Percentiles rank a stretch among this genome's conserved stretches.
Conservation (phyloP, 768 basidiomycete genomes). For the Auricularia cornea region DNA sequence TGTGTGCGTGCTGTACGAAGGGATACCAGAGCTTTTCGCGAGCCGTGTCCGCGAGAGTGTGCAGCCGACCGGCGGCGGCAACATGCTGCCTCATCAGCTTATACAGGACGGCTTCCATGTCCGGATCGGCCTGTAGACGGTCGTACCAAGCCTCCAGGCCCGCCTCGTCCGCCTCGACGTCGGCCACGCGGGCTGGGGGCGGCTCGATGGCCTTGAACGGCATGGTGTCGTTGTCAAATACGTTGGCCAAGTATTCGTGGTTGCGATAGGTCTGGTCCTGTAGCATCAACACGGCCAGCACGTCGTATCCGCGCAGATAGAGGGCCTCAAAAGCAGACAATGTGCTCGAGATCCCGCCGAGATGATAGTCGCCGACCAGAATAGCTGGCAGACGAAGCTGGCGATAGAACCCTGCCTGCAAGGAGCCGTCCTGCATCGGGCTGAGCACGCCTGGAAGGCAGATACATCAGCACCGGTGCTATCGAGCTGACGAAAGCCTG, state of each 20-base stretch:
- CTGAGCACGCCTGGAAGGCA: conserved; percentile 72
- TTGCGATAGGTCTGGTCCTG: conserved; percentile 83
- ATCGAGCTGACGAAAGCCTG: conserved; percentile 2
- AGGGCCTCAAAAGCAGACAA: conserved; percentile 91
- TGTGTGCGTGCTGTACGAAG: conserved; percentile 82
- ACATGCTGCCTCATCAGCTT: conserved; percentile 53
- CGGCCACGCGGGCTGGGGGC: conserved; percentile 47
- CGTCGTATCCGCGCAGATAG: conserved; percentile 76
- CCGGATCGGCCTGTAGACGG: conserved; percentile 26
- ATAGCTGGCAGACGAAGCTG: conserved; percentile 82
- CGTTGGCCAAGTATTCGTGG: conserved; percentile 68
- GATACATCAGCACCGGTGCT: neutral
- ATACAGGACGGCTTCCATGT: conserved; percentile 31
- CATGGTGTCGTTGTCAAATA: conserved; percentile 68
- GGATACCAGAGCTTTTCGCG: conserved; percentile 91
- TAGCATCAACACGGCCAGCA: conserved; percentile 80
- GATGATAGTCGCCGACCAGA: conserved; percentile 77
- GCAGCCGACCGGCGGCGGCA: conserved; percentile 57
- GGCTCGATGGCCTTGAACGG: conserved; percentile 44
- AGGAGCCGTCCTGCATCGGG: conserved; percentile 71
- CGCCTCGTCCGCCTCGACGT: conserved; percentile 35
- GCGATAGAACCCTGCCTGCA: conserved; percentile 80
- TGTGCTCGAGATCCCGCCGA: conserved; percentile 91
- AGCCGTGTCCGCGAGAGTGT: conserved; percentile 64
- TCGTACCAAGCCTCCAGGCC: conserved; percentile 69